Evolutionary conservation across 768 basidiomycete genomes (phyloP).

Genomic region (Agrocybe chaxingu): DNA sequence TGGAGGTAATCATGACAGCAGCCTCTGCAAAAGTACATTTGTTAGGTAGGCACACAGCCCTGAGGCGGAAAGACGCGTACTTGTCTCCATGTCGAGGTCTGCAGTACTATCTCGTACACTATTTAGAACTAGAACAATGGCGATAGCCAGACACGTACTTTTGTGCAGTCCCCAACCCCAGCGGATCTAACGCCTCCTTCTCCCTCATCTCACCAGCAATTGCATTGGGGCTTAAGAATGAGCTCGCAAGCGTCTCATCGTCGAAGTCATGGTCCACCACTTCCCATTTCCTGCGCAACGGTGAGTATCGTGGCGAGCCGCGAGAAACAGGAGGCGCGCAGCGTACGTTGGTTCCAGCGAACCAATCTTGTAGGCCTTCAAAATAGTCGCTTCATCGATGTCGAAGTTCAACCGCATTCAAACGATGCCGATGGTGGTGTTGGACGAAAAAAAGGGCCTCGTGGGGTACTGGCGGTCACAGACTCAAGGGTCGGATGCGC

Average conservation of each 20-base stretch:
- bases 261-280: conserved; percentile 81
- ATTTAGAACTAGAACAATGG: no score
- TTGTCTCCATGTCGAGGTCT: conserved; percentile 76
- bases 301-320: not conserved
- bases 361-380: conserved; percentile 84
- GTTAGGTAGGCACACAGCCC: not conserved
- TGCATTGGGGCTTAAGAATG: conserved; percentile 46
- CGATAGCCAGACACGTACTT: conserved; percentile 36
- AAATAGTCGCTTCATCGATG: conserved; percentile 73
- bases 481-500: not conserved
- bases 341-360: conserved; percentile 70
- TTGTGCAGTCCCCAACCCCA: conserved; percentile 61
- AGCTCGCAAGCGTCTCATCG: conserved; percentile 58
- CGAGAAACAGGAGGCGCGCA: not conserved
- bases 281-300: conserved; percentile 72
- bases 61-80: conserved; percentile 38
- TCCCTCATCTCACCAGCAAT: conserved; percentile 35
- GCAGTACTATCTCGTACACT: conserved; percentile 38
- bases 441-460: not conserved
- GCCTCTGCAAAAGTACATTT: conserved; percentile 47
- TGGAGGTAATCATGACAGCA: conserved; percentile 79
- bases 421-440: not conserved
- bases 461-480: not conserved
- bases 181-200: conserved; percentile 53
- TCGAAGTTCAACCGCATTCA: conserved; percentile 62